phyloP scores from a whole-genome alignment of 495 filamentous ascomycete genomes.

The Aspergillus cristatus region DNA sequence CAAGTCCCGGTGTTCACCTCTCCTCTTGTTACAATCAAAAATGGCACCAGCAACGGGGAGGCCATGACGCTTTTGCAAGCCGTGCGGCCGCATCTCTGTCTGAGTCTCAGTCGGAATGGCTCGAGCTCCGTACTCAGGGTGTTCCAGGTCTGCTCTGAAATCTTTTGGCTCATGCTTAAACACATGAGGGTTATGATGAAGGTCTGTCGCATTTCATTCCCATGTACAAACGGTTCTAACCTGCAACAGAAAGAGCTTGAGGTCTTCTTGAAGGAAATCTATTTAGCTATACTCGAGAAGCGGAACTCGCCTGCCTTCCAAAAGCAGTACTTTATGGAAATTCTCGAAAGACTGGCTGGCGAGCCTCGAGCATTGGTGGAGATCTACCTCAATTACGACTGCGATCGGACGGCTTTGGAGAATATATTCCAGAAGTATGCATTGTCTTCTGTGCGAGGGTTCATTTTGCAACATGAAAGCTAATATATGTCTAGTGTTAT shows the following conservation, averaged over 20 bases:
- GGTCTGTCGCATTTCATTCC: conserved; percentile 32
- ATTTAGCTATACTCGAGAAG: conserved; percentile 85
- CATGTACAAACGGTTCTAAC: conserved; percentile 4
- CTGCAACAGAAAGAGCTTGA: conserved; percentile 85
- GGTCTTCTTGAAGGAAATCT: conserved; percentile 96
- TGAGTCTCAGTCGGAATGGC: conserved; percentile 89
- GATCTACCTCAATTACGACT: conserved; percentile 97
- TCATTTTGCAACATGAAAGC: background rate
- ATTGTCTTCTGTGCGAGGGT: background rate
- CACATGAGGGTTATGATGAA: conserved; percentile 91
- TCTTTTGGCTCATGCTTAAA: conserved; percentile 95
- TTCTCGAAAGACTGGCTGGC: conserved; percentile 71
- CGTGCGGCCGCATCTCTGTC: conserved; percentile 88
- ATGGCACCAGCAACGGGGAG: conserved; percentile 76
- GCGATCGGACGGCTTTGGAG: conserved; percentile 82
- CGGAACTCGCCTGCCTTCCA: conserved; percentile 78
- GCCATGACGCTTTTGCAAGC: conserved; percentile 89
- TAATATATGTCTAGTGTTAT: conserved; percentile 51
- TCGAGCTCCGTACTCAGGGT: conserved; percentile 83
- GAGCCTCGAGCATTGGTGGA: conserved; percentile 89
- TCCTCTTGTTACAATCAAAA: conserved; percentile 79
- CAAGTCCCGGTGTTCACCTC: conserved; percentile 80
- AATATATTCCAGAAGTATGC: conserved; percentile 81
- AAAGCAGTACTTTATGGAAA: conserved; percentile 81
- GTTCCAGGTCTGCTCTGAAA: conserved; percentile 93